Conservation (phyloP, 306 rosid species). For the Corylus americana region DNA sequence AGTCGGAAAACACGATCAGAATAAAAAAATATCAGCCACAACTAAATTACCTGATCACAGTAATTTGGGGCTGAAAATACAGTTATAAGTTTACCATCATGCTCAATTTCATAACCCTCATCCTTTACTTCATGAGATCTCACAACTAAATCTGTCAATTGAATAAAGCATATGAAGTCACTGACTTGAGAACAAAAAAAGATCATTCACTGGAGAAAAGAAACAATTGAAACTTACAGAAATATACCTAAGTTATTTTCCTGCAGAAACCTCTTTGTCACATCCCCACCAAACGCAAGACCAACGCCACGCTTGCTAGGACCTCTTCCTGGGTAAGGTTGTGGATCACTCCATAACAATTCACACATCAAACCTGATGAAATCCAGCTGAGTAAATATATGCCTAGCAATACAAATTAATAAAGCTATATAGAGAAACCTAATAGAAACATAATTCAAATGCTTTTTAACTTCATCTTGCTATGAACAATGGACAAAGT, state of each 20-base stretch:
- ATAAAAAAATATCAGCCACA: not conserved
- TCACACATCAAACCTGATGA: conserved; percentile 94
- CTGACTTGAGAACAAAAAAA: not conserved
- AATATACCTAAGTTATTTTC: conserved; percentile 83
- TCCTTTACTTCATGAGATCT: conserved; percentile 99
- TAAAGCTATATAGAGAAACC: not conserved
- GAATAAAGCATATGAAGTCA: conserved; percentile 24
- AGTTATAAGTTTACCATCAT: conserved; percentile 94
- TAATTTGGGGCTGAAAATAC: conserved; percentile 99
- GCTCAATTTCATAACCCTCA: conserved; percentile 97
- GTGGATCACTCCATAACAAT: conserved; percentile 99
- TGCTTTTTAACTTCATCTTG: conserved; percentile 2
- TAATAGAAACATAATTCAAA: conserved; percentile 3
- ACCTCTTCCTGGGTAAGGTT: conserved; percentile 91
- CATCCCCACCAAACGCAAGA: conserved; percentile 90
- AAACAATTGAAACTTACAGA: conserved; percentile 3
- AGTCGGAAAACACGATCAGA: not conserved
- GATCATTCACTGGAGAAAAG: not conserved
- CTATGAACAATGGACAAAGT: conserved; percentile 21
- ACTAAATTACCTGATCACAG: conserved; percentile 87
- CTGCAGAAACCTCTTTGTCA: conserved; percentile 81
- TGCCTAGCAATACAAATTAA: conserved; percentile 9
- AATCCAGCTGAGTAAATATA: conserved; percentile 19
- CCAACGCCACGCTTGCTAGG: conserved; percentile 99
- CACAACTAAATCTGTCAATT: conserved; percentile 79